Base-by-base conservation (phyloP, 495 filamentous ascomycete genomes). In the Lentithecium fluviatile region DNA sequence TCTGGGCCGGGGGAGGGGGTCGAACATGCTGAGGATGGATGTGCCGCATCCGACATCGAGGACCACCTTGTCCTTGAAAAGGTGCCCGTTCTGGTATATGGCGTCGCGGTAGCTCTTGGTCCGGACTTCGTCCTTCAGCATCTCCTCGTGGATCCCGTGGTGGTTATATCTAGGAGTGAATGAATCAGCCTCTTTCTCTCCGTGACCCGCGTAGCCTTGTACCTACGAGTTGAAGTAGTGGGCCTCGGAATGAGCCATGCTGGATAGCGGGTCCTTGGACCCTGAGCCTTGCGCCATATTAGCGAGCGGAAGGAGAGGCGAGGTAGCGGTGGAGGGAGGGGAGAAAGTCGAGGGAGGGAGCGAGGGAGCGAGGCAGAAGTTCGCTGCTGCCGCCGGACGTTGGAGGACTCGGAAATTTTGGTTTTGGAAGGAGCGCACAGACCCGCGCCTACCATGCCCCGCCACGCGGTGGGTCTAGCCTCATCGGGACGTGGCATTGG, bases 91-190 rank as follows among this genome's bases (percentile, higher is more conserved):
- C 71, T 91, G 90, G 69, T 96, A 89, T 70, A 98, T 97, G 15
- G 94, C 85, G 75, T 97, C 91, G 76, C 94, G 91, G 79, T 98
- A 98, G 17, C 90, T 94, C 69, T 83, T 83, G 19, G 94, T 98
- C 34, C 94, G 88, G 55, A 98, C 91, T 77, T 97, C 95, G 80
- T 98, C 94, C 88, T 96, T 97, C 90, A 97, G 78, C 91, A 97
- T 97, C 77, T 97, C 91, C 80, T 97, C 91, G 71, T 97, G 91
- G 66, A 97, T 96, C 71, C 91, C 90, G 95, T 66, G 38, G 40
- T 57, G 40, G 58, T 38, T 60, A 50, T 56, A 71, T 43, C 52
- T 51, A n/a, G 32, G 46, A 67, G 50, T 54, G 48, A 51, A 64
- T 48, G n/a, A 32, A 10, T 32, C 29, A 32, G 29, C 10, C 10